Evolutionary conservation across 2,329 filamentous ascomycete genomes (phyloP), one percentile per base, ranked within the genome.

Genomic region (Beauveria medogensis): DNA sequence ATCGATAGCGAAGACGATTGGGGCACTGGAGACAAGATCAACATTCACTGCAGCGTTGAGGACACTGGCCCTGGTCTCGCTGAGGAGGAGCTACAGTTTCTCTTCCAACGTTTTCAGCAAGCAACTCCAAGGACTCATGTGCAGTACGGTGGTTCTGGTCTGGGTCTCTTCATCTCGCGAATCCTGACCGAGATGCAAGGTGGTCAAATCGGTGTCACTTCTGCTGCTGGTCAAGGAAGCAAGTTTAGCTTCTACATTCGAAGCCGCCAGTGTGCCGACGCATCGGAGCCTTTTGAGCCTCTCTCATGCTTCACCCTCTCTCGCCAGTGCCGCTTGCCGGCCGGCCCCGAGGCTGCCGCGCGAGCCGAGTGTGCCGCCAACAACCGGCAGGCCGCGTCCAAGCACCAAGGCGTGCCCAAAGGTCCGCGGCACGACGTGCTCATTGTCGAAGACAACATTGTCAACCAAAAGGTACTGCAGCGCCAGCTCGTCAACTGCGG

Each of bases 171-270:
- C 74, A 92, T 92, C 69, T 90, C 86, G 5, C 81, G 88, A 43
- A 88, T 89, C 66, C 75, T 92, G 54, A 89, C 87, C 2, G 88
- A 92, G 69, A 75, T 92, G 55, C 89, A 92, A 73, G 89, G 89
- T 16, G 89, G 89, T 2, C 87, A 91, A 69, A 90, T 92, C 60
- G 88, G 88, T 8, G 88, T 92, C 3, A 79, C 81, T 2, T 90
- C 87, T 0, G 76, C 82, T 63, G 81, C 84, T 61, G 88, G 86
- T 14, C 78, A 83, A 43, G 89, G 89, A 44, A 90, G 86, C 71
- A 90, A 84, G 0, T 92, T 92, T 71, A 87, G 84, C 30, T 92
- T 92, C 70, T 92, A 90, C 69, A 81, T 92, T 70, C 87, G 86
- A 64, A 83, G 84, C 59, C 83, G 84, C 67, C 85, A 81, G 74